Evolutionary conservation across 2,329 filamentous ascomycete species (phyloP), one percentile per base, ranked within the genome.

Genomic region (Trichoderma endophyticum): DNA sequence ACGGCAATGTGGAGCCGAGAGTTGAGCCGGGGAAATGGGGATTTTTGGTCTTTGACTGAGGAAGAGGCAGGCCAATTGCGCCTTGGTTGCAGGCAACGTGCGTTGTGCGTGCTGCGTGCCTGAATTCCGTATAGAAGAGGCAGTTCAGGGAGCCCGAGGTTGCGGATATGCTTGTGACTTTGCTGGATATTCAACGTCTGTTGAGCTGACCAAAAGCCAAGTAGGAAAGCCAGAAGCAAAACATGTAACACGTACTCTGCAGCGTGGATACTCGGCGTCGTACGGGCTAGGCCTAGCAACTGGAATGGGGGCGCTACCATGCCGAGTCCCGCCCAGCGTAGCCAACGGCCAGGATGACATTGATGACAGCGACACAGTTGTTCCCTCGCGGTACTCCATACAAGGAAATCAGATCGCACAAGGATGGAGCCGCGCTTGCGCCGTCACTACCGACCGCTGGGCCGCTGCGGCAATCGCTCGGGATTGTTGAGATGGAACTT

Each of bases 1-100:
- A 36, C 67, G 67, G 59, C 43, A 70, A 15, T 30, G 43, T 62
- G 67, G 65, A 68, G 34, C 54, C 26, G 67, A 60, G 57, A 11
- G 24, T 24, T 36, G 21, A 59, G 26, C 56, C 18, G 65, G 64
- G 26, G 21, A 63, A 63, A 43, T 12, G 48, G 43, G 48, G 48
- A 24, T 18, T 57, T 32, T 59, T 26, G 18, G 26, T 15, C 30
- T 18, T 67, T 32, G 57, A 4, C 57, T 30, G 43, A 34, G 14
- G 14, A 48, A 48, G 43, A 48, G 43, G 43, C n/a, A 36, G 64
- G 32, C 64, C 43, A 59, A 67, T 67, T 67, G 64, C 51, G 30
- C 48, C 32, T 24, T 57, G 28, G 28, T 18, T 30, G 64, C 26
- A 14, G 32, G 28, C 26, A 64, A 64, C 39, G 62, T 64, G 62